These are phyloP conservation scores for Salvia miltiorrhiza DNA, from an alignment of 257 asterid species.

Conservation along the genomic window DNA sequence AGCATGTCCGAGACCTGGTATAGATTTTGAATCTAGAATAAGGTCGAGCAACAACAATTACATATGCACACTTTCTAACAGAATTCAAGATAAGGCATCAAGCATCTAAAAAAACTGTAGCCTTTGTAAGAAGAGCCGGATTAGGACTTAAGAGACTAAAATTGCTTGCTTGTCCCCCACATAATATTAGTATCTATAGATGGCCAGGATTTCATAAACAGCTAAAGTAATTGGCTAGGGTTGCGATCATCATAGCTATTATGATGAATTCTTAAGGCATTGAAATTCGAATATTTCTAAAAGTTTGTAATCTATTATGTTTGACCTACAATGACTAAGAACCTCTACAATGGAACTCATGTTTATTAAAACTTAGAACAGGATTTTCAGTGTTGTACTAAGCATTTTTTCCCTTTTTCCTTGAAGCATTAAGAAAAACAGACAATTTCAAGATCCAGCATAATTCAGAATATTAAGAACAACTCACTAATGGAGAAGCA, in stretches of 20 bases:
- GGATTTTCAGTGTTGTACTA: not conserved
- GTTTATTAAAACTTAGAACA: not conserved
- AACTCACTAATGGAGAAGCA: not conserved
- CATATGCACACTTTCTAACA: not conserved
- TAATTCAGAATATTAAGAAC: not conserved
- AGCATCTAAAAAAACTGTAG: no score
- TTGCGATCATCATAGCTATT: not conserved
- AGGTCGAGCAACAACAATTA: not conserved
- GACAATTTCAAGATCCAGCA: not conserved
- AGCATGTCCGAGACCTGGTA: constrained; percentile 58
- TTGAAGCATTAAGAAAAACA: not conserved
- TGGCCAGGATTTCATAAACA: not conserved
- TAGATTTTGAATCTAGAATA: constrained; percentile 16
- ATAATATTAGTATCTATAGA: not conserved
- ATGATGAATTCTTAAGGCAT: not conserved
- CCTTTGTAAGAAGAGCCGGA: no score
- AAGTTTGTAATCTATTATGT: not conserved
- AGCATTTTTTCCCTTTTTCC: not conserved
- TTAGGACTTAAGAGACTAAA: not conserved
- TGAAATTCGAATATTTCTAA: not conserved
- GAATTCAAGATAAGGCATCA: not conserved
- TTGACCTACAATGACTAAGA: not conserved
- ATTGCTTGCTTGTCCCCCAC: not conserved
- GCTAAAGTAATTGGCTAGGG: not conserved
- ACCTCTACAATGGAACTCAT: not conserved